phyloP scores from a whole-genome alignment of 345 rosid genomes.

The Camelina sativa region DNA sequence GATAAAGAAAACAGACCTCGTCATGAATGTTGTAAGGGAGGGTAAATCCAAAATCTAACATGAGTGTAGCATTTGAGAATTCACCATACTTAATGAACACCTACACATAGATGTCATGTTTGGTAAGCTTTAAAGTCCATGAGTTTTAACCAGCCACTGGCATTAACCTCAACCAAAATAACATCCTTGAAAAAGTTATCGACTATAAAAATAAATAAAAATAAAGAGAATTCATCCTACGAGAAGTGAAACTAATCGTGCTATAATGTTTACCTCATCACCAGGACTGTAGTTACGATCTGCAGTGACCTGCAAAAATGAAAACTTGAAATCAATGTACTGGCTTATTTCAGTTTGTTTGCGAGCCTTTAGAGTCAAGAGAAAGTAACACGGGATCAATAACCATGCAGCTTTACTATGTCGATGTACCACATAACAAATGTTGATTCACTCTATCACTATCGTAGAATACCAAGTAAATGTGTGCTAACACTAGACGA shows the following conservation, averaged over 20 bases:
- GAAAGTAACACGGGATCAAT: not conserved
- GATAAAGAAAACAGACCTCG: constrained; percentile 58
- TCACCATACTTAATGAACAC: constrained; percentile 76
- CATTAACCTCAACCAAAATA: constrained; percentile 1
- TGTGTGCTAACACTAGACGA: constrained; percentile 6
- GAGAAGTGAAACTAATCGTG: constrained; percentile 1
- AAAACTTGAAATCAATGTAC: constrained; percentile 27
- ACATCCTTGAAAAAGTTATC: not conserved
- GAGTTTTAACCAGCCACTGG: constrained; percentile 3
- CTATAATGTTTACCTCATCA: constrained; percentile 66
- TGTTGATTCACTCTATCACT: not conserved
- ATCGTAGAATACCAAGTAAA: constrained; percentile 16
- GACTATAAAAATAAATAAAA: not conserved
- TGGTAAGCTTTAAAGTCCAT: constrained; percentile 11
- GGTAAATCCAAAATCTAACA: constrained; percentile 83
- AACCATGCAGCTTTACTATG: constrained; percentile 31
- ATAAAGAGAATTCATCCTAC: not conserved
- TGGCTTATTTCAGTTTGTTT: constrained; percentile 9
- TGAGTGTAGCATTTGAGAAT: constrained; percentile 72
- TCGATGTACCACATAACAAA: not conserved
- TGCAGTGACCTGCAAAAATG: constrained; percentile 65
- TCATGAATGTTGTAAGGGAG: constrained; percentile 69
- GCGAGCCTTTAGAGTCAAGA: not conserved
- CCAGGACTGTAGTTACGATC: constrained; percentile 73
- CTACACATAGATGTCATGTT: constrained; percentile 42